Percentiles rank a stretch among this genome's conserved stretches.
phyloP scores from a whole-genome alignment of 352 stramenopile genomes.

The Pythium brassicae region DNA sequence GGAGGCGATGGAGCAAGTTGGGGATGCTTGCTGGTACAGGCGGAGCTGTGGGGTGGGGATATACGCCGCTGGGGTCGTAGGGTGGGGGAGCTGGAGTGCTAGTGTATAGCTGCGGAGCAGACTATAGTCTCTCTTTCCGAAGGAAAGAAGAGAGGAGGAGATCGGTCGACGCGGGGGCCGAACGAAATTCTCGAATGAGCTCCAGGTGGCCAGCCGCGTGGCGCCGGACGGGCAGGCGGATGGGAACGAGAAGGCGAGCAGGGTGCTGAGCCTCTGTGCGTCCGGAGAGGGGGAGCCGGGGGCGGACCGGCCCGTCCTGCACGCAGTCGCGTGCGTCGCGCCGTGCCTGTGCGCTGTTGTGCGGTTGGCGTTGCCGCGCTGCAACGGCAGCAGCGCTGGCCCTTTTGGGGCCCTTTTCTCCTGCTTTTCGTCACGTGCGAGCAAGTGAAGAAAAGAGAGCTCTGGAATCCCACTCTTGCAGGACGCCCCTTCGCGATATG shows the following conservation, averaged over 20 bases:
- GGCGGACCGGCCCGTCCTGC: not conserved
- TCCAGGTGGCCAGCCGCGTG: not conserved
- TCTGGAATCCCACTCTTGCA: too few species aligned
- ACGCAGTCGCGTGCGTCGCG: not conserved
- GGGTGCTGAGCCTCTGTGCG: too few species aligned
- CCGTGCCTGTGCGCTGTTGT: not conserved
- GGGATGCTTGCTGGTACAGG: constrained; percentile 14
- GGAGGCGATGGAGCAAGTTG: constrained; percentile 4
- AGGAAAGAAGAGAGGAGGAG: constrained; percentile 30
- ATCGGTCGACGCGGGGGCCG: constrained; percentile 23
- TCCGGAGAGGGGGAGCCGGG: constrained; percentile 1
- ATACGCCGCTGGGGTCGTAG: constrained; percentile 27
- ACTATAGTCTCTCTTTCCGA: constrained; percentile 24
- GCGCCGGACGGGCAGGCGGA: not conserved
- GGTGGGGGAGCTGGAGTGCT: constrained; percentile 7
- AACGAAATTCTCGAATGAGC: constrained; percentile 50
- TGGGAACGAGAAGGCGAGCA: too few species aligned
- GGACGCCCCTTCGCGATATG: too few species aligned
- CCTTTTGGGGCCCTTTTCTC: constrained; percentile 1
- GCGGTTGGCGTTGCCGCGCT: too few species aligned
- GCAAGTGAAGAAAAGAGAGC: not conserved
- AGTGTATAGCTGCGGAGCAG: constrained; percentile 22
- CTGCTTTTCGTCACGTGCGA: not conserved
- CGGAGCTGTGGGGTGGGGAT: constrained; percentile 12
- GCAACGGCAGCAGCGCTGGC: not conserved